Percentiles rank a stretch among this genome's conserved stretches.
phyloP scores from a whole-genome alignment of 768 basidiomycete species.

The Cubamyces lactineus region DNA sequence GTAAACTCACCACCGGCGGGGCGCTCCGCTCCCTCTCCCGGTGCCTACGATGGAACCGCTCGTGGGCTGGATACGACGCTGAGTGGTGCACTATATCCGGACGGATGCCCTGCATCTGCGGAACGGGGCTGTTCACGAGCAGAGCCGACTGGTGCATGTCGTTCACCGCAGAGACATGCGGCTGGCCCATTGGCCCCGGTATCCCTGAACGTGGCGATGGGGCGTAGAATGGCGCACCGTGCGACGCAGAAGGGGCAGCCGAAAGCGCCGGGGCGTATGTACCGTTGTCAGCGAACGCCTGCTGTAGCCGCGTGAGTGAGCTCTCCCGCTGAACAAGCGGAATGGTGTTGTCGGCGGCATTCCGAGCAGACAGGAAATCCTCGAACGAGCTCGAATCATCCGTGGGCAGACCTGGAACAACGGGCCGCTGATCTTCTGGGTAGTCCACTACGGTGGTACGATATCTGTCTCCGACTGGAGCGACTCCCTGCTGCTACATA shows the following conservation, averaged over 20 bases:
- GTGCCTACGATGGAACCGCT: slow-evolving; percentile 9
- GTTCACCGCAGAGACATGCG: slow-evolving; percentile 19
- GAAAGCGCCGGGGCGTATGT: slow-evolving; percentile 24
- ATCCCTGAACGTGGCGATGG: slow-evolving; percentile 6
- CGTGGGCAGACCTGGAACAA: slow-evolving; percentile 3
- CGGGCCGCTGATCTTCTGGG: slow-evolving; percentile 14
- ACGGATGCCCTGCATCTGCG: slow-evolving; percentile 22
- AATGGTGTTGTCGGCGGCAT: slow-evolving; percentile 25
- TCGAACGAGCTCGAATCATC: slow-evolving; percentile 26
- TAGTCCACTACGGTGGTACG: slow-evolving; percentile 26
- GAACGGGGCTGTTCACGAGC: slow-evolving; percentile 23
- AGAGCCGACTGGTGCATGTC: slow-evolving; percentile 27
- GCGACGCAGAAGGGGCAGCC: slow-evolving; percentile 25
- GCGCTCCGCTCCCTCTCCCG: slow-evolving; percentile 18
- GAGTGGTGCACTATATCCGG: slow-evolving; percentile 28
- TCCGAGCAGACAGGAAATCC: slow-evolving; percentile 18
- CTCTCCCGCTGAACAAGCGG: slow-evolving; percentile 36
- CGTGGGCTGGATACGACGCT: slow-evolving; percentile 15
- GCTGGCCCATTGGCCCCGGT: slow-evolving; percentile 6
- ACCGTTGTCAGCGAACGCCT: slow-evolving; percentile 33
- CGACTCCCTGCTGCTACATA: not conserved
- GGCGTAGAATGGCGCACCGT: slow-evolving; percentile 25
- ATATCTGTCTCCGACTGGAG: slow-evolving; percentile 1
- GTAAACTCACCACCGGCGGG: slow-evolving; percentile 7
- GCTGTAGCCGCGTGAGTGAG: slow-evolving; percentile 32